These are phyloP conservation scores for Leccinum solheimii DNA, from an alignment of 1,284 basidiomycete genomes.

Conservation along the genomic window DNA sequence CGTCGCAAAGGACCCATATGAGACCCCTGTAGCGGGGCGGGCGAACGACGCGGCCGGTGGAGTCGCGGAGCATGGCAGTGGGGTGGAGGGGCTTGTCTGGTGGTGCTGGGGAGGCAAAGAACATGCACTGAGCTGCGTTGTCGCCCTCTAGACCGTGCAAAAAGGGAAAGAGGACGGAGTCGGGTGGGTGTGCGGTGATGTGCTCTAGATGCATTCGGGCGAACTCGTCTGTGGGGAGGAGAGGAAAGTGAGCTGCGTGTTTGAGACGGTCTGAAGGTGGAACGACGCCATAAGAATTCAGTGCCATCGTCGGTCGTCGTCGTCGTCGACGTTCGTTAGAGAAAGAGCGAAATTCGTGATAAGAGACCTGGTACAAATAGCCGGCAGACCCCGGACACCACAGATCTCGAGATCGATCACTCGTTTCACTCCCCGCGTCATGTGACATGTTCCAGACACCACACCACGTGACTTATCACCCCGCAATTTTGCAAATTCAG, in stretches of 20 bases:
- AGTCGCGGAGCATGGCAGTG: slow-evolving; percentile 29
- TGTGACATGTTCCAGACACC: slow-evolving; percentile 22
- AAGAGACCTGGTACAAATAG: slow-evolving; percentile 28
- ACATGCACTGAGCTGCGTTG: slow-evolving; percentile 73
- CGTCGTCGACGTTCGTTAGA: neutral
- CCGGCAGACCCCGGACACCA: slow-evolving; percentile 19
- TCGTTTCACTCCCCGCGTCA: slow-evolving; percentile 23
- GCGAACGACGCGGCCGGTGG: slow-evolving; percentile 26
- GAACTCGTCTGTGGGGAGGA: slow-evolving; percentile 59
- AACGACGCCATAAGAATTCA: slow-evolving; percentile 38
- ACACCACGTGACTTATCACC: slow-evolving; percentile 21
- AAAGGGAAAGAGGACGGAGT: slow-evolving; percentile 81
- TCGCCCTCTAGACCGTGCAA: slow-evolving; percentile 80
- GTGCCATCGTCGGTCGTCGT: slow-evolving; percentile 17
- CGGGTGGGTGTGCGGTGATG: slow-evolving; percentile 67
- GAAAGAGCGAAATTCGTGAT: slow-evolving; percentile 8
- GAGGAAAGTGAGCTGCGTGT: slow-evolving; percentile 13
- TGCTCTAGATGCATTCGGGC: slow-evolving; percentile 62
- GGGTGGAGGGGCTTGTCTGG: slow-evolving; percentile 19
- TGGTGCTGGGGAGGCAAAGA: slow-evolving; percentile 54
- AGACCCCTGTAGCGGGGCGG: slow-evolving; percentile 61
- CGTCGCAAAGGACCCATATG: slow-evolving; percentile 73
- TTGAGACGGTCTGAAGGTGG: slow-evolving; percentile 26
- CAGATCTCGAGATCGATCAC: slow-evolving; percentile 26
- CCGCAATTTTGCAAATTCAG: slow-evolving; percentile 30